A percentile compares a stretch with the other conserved stretches of the same genome.
Evolutionary conservation across 31 red algal species (phyloP).

Genomic region (Odonthalia washingtoniensis): DNA sequence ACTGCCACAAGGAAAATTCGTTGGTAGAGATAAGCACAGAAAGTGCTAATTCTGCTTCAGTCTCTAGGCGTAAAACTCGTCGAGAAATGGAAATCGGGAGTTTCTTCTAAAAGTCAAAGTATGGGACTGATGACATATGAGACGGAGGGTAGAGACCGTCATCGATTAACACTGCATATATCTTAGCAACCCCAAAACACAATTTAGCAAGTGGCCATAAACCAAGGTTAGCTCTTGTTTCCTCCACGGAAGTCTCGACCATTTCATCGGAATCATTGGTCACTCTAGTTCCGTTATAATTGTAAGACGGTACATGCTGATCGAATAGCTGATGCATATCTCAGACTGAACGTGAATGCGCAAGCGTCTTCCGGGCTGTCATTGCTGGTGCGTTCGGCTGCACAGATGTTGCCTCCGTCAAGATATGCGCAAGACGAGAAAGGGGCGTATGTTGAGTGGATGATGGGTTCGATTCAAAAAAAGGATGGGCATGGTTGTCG

Average conservation of each 20-base stretch:
- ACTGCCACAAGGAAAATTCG: slow-evolving; percentile 38
- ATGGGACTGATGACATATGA: not conserved
- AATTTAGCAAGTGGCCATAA: slow-evolving; percentile 40
- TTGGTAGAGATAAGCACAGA: slow-evolving; percentile 42
- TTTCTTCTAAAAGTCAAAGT: slow-evolving; percentile 25
- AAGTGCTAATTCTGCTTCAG: slow-evolving; percentile 56
- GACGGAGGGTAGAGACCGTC: slow-evolving; percentile 47
- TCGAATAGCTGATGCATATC: slow-evolving; percentile 27
- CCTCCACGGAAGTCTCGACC: slow-evolving; percentile 32
- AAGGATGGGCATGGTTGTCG: slow-evolving; percentile 72
- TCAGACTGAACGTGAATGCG: slow-evolving; percentile 27
- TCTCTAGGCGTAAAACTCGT: slow-evolving; percentile 59
- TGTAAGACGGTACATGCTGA: not conserved
- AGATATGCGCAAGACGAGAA: slow-evolving; percentile 18
- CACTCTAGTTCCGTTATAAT: slow-evolving; percentile 5
- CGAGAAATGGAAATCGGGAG: slow-evolving; percentile 39
- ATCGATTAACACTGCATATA: slow-evolving; percentile 65
- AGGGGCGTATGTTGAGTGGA: slow-evolving; percentile 35
- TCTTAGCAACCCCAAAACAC: slow-evolving; percentile 49
- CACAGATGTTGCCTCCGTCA: slow-evolving; percentile 2
- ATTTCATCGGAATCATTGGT: slow-evolving; percentile 9
- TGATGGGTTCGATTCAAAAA: slow-evolving; percentile 12
- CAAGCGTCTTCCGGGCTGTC: slow-evolving; percentile 29
- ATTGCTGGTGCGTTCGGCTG: not conserved
- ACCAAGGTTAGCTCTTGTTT: slow-evolving; percentile 40